A percentile compares a stretch with the other conserved stretches of the same genome.
phyloP scores from a whole-genome alignment of 208 protist genomes.

The Leishmania mexicana region DNA sequence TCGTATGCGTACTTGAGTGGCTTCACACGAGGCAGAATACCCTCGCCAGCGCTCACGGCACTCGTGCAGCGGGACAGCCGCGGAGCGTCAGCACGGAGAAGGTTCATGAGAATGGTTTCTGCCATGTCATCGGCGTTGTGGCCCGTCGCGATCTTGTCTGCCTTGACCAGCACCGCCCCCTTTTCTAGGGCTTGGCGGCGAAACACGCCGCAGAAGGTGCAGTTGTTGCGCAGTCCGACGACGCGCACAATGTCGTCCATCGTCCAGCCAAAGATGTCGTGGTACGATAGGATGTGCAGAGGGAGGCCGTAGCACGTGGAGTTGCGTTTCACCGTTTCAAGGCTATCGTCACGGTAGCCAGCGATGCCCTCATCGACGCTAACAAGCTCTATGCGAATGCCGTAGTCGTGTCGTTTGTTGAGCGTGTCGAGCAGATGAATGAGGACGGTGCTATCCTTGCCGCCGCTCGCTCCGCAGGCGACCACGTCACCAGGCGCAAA shows the following conservation, averaged over 20 bases:
- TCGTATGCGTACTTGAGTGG: constrained; percentile 98
- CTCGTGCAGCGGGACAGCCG: constrained; percentile 92
- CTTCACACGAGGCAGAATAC: constrained; percentile 92
- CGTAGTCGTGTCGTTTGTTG: constrained; percentile 94
- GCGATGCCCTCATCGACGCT: constrained; percentile 98
- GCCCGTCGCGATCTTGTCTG: constrained; percentile 96
- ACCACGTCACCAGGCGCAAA: constrained; percentile 93
- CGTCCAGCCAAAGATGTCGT: constrained; percentile 96
- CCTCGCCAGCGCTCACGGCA: constrained; percentile 35
- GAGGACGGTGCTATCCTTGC: constrained; percentile 98
- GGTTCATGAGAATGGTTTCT: constrained; percentile 98
- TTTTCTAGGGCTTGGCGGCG: constrained; percentile 96
- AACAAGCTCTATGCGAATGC: constrained; percentile 93
- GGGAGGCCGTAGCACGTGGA: constrained; percentile 92
- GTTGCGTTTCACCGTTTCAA: constrained; percentile 97
- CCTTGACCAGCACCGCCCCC: constrained; percentile 87
- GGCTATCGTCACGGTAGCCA: constrained; percentile 98
- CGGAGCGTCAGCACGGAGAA: constrained; percentile 94
- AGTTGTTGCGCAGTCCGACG: constrained; percentile 95
- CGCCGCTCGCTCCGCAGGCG: constrained; percentile 95
- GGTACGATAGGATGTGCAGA: constrained; percentile 95
- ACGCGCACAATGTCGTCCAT: constrained; percentile 97
- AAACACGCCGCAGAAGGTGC: constrained; percentile 98
- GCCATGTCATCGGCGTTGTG: constrained; percentile 99
- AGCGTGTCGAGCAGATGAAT: constrained; percentile 94